Conservation (phyloP, 164 flowering plant species). For the Santalum album region DNA sequence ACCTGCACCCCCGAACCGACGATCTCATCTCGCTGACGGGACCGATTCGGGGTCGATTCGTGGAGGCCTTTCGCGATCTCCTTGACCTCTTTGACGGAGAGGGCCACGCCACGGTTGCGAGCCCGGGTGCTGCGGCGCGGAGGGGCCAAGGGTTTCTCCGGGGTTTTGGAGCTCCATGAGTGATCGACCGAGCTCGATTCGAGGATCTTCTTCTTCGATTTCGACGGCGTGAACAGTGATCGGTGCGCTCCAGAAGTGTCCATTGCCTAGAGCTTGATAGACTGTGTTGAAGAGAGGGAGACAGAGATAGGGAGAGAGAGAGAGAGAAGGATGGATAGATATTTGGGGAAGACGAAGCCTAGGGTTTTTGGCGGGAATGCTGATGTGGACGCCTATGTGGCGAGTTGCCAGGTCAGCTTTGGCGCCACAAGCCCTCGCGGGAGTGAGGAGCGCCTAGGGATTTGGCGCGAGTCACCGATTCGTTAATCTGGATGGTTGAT, state of each 20-base stretch:
- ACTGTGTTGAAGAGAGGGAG: neutral
- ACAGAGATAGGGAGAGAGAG: neutral
- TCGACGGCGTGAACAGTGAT: conserved; percentile 11
- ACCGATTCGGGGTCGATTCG: conserved; percentile 1
- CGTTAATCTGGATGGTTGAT: neutral
- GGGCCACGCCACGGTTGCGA: conserved; percentile 16
- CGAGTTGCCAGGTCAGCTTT: neutral
- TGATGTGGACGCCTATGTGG: neutral
- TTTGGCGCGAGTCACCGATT: no score
- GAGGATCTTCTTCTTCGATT: conserved; percentile 27
- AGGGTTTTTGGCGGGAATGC: neutral
- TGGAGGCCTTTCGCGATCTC: conserved; percentile 20
- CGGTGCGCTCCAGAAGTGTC: conserved; percentile 8
- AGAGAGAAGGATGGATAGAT: neutral
- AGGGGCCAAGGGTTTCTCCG: conserved; percentile 22
- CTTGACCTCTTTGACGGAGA: conserved; percentile 28
- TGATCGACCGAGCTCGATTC: conserved; percentile 7
- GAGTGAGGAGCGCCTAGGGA: no score
- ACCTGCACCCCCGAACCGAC: neutral
- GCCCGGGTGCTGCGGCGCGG: conserved; percentile 14
- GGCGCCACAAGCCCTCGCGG: neutral
- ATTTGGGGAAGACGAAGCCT: neutral
- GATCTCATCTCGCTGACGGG: neutral
- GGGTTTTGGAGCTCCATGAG: conserved; percentile 24
- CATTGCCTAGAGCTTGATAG: neutral